Evolutionary conservation across 257 asterid species (phyloP), one percentile per base, ranked within the genome.

Genomic region (Fraxinus cuspidata): DNA sequence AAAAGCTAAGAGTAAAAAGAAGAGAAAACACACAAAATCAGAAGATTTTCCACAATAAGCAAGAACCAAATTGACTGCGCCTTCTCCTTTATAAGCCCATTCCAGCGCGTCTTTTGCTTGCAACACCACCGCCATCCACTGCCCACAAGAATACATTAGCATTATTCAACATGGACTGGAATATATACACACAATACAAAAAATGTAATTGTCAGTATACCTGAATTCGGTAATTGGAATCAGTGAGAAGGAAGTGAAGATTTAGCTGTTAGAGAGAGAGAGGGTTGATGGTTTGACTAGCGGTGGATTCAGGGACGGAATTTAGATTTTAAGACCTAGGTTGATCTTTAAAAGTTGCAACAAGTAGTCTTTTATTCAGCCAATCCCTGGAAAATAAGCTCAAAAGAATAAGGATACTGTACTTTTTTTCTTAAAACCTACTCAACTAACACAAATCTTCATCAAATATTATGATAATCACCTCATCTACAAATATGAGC

Each of bases 81-180:
- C 99, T 86, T 93, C 99, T 69, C 98, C 99, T 87, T 96, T 92
- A 42, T 96, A 96, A 80, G 85, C 76, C 98, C 99, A 96, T 44
- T 96, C 97, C 53, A 71, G 73, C 1, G 98, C 97, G 70, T 96
- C 92, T 56, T 93, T 80, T 12, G 83, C 95, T 74, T 80, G 82
- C 86, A 96, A 89, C 82, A 78, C 83, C 81, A 81, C 83, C 76
- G 84, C 91, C 97, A 93, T 92, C 83, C 86, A 60, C 93, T 82
- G 85, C 72, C 38, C 71, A 73, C 73, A 77, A 76, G 66, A 73
- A 67, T 47, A 47, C n/a, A 58, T 58, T 23, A 21, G 12, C 29
- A 58, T 8, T 21, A 71, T 31, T 71, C 34, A 71, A 42, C 63
- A 69, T 40, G 29, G 28, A 35, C 13, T 69, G 21, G 25, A 35